A percentile compares a stretch with the other conserved stretches of the same genome.
These are phyloP conservation scores for Decorospora gaudefroyi DNA, from an alignment of 2,329 filamentous ascomycete genomes.

Conservation along the genomic window DNA sequence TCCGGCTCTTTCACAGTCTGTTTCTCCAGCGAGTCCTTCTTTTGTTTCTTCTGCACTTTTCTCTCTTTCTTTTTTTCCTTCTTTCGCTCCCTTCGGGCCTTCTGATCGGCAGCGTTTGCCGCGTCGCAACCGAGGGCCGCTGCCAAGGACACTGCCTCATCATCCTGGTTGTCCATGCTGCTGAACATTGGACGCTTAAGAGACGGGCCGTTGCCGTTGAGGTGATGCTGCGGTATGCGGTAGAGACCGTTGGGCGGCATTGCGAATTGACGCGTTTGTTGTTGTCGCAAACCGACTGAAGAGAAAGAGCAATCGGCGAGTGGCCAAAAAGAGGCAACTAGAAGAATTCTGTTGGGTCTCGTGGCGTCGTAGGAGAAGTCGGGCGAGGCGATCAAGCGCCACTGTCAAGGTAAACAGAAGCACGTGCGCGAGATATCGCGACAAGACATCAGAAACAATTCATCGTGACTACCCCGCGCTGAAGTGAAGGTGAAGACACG, in stretches of 20 bases:
- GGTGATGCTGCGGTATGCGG: constrained; percentile 28
- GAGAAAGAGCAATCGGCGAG: not conserved
- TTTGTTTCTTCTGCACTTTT: no score
- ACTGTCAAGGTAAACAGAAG: not conserved
- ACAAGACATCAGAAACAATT: not conserved
- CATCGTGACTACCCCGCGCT: constrained; percentile 2
- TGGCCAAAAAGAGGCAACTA: not conserved
- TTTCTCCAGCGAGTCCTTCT: constrained; percentile 6
- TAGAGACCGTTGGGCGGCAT: constrained; percentile 35
- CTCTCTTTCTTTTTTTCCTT: constrained; percentile 14
- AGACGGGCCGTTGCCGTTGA: constrained; percentile 12
- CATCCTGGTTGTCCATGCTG: constrained; percentile 26
- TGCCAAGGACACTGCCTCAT: constrained; percentile 1
- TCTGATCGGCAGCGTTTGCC: not conserved
- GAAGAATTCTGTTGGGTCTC: not conserved
- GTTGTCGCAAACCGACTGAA: not conserved
- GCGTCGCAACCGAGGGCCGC: not conserved
- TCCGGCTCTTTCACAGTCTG: not conserved
- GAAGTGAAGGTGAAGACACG: constrained; percentile 5
- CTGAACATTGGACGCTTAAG: constrained; percentile 22
- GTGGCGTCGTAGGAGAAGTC: not conserved
- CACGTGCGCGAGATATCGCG: not conserved
- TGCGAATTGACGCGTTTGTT: not conserved
- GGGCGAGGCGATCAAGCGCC: not conserved
- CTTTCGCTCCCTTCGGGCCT: constrained; percentile 4